Base-by-base conservation (phyloP, 768 basidiomycete species). In the Pulveroboletus ravenelii region DNA sequence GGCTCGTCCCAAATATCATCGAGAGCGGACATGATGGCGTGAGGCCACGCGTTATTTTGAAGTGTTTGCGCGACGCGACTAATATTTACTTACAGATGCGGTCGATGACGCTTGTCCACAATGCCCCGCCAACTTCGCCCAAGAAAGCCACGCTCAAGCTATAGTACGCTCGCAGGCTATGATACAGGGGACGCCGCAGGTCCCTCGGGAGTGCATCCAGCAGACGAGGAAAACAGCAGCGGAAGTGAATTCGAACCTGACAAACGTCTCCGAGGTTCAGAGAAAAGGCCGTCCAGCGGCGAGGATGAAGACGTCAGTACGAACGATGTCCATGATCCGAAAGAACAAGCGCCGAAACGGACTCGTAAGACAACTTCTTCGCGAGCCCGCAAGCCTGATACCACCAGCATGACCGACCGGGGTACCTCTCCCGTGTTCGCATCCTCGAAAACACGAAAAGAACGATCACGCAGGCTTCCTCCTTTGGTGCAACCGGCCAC, bases 1-100 rank as follows among this genome's bases (percentile, higher is more conserved):
- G 55, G 76, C 20, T 74, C 76, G 57, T 85, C 76, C 80, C 80
- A 85, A 63, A 86, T 85, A 56, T 75, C 72, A 56, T 78, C 77
- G 64, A 83, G 62, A 35, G 76, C 60, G 64, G 68, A 68, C 58
- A 40, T 68, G 60, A 40, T 23, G 20, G 42, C 45, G 13, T 3
- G 5, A 32, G 18, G 30, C 43, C 39, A 53, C 65, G 65, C 62
- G 65, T 67, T 69, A 46, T 67, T 65, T 59, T 47, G 10, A 2
- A 10, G 4, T 65, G 36, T 67, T 69, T 68, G 40, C 34, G 29
- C 41, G 45, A 52, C 44, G 47, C 36, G 32, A 34, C 13, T 31
- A 1, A 31, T 31, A 12, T 5, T 2, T 13, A 10, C 12, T 31
- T 27, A 4, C 20, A 23, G 20, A 27, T 27, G 25, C 6, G 5